Evolutionary conservation across 202 grass and related monocot genomes (phyloP), one percentile per base, ranked within the genome.

Genomic region (Saccharum hybrid): DNA sequence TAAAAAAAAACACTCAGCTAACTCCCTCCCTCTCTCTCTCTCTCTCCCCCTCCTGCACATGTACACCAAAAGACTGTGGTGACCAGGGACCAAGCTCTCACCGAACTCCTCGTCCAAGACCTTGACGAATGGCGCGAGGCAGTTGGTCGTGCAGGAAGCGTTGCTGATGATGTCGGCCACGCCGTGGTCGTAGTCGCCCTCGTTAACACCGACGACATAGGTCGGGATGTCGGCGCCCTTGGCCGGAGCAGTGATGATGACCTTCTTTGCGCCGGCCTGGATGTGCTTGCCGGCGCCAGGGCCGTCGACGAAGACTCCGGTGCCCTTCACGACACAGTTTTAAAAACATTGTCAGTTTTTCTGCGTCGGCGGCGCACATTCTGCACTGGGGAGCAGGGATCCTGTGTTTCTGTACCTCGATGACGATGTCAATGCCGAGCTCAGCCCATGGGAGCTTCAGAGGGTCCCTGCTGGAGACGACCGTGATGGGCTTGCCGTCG

Each of bases 211-310:
- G 11, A 99, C 8, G n/a, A 99, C 96, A 54, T 96, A 99, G 56
- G 96, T 99, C 4, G 96, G 96, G 75, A 99, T 99, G 81, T 99
- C 96, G 22, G 93, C 96, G 67, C 93, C 96, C 88, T 99, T 99
- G 14, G 96, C 93, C 37, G 96, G 96, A 64, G 96, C 96, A 1
- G 96, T 99, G 86, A 99, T 99, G 72, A 99, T 90, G 6, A 99
- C 96, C 89, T 99, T 99, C 91, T 92, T 94, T 30, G 96, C 96
- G 62, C 96, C 96, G 10, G 93, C 96, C 88, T 99, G 96, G 69
- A 99, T 86, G 86, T 99, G 96, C 84, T 99, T 99, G 76, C 96
- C 96, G 63, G 96, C 96, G 82, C 96, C 96, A 1, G 93, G 96
- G 86, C 96, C 96, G 38, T 99, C 96, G 0, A 99, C 96, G 63